These are phyloP conservation scores for Clohesyomyces aquaticus DNA, from an alignment of 495 filamentous ascomycete genomes.

Conservation along the genomic window DNA sequence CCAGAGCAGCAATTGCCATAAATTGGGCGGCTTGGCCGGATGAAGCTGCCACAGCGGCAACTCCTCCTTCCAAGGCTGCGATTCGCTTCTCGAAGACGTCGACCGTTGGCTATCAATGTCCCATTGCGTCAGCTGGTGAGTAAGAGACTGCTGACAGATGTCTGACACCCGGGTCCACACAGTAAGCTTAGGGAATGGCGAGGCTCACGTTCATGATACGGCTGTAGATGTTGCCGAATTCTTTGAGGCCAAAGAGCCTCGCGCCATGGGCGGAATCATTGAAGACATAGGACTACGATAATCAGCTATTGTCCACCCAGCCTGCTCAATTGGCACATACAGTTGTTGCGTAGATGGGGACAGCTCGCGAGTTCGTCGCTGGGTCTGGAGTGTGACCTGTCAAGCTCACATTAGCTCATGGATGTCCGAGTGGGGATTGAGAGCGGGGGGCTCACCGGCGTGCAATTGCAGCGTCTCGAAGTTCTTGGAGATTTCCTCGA, in stretches of 20 bases:
- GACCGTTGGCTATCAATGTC: slow-evolving; percentile 72
- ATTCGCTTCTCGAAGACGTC: slow-evolving; percentile 98
- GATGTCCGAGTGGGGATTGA: slow-evolving; percentile 1
- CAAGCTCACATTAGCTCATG: slow-evolving; percentile 18
- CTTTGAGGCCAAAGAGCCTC: slow-evolving; percentile 94
- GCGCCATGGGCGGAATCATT: slow-evolving; percentile 97
- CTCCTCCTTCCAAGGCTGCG: slow-evolving; percentile 91
- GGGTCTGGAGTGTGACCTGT: slow-evolving; percentile 79
- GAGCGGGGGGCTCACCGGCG: slow-evolving; percentile 59
- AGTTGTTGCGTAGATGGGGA: slow-evolving; percentile 94
- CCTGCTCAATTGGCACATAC: slow-evolving; percentile 52
- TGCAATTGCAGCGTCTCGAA: slow-evolving; percentile 98
- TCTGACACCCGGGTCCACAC: neutral
- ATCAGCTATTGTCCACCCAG: slow-evolving; percentile 12
- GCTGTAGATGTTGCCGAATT: slow-evolving; percentile 98
- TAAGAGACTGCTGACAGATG: too few species aligned
- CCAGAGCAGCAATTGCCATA: slow-evolving; percentile 84
- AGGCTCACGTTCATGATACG: slow-evolving; percentile 84
- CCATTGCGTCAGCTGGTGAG: slow-evolving; percentile 3
- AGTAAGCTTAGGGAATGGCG: neutral
- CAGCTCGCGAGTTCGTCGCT: slow-evolving; percentile 86
- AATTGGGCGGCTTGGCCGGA: slow-evolving; percentile 96
- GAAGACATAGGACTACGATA: slow-evolving; percentile 78
- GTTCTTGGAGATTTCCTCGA: slow-evolving; percentile 42
- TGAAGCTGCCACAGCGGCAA: slow-evolving; percentile 84